phyloP scores from a whole-genome alignment of 176 grass and related monocot species.

The Aegilops speltoides region DNA sequence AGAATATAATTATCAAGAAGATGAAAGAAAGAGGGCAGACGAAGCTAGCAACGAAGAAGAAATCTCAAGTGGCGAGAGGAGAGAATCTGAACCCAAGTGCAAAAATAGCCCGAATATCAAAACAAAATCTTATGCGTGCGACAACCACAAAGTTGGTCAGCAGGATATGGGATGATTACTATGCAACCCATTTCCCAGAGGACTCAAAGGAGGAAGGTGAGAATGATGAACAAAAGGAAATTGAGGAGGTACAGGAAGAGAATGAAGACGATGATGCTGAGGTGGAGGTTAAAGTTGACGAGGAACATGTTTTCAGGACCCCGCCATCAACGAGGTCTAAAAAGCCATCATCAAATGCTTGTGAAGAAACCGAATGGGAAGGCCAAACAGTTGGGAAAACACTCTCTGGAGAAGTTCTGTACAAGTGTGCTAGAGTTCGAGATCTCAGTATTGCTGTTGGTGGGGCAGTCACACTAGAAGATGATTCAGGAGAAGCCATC shows the following conservation, averaged over 20 bases:
- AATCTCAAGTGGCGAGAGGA: slow-evolving; percentile 34
- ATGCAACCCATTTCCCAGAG: slow-evolving; percentile 61
- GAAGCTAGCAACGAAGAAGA: slow-evolving; percentile 71
- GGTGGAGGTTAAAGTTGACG: slow-evolving; percentile 36
- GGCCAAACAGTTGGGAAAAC: slow-evolving; percentile 40
- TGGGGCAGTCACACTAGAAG: slow-evolving; percentile 41
- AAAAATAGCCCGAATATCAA: slow-evolving; percentile 39
- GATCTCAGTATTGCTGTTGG: slow-evolving; percentile 42
- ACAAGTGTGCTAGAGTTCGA: slow-evolving; percentile 34
- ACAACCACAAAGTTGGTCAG: slow-evolving; percentile 74
- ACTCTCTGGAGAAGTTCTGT: slow-evolving; percentile 50
- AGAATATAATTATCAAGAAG: not conserved
- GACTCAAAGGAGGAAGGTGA: slow-evolving; percentile 39
- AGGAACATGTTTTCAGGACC: slow-evolving; percentile 17
- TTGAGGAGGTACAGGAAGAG: slow-evolving; percentile 57
- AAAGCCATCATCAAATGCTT: slow-evolving; percentile 4
- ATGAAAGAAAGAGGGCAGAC: slow-evolving; percentile 72
- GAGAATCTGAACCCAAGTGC: slow-evolving; percentile 71
- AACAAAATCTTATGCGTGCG: slow-evolving; percentile 71
- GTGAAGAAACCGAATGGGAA: slow-evolving; percentile 44
- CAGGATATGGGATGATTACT: slow-evolving; percentile 73
- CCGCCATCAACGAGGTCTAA: slow-evolving; percentile 22
- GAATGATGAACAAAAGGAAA: slow-evolving; percentile 41
- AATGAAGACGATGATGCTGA: slow-evolving; percentile 66
- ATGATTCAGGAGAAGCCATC: slow-evolving; percentile 38